Evolutionary conservation across 2,329 filamentous ascomycete genomes (phyloP).

Genomic region (Paecilomyces formosus): DNA sequence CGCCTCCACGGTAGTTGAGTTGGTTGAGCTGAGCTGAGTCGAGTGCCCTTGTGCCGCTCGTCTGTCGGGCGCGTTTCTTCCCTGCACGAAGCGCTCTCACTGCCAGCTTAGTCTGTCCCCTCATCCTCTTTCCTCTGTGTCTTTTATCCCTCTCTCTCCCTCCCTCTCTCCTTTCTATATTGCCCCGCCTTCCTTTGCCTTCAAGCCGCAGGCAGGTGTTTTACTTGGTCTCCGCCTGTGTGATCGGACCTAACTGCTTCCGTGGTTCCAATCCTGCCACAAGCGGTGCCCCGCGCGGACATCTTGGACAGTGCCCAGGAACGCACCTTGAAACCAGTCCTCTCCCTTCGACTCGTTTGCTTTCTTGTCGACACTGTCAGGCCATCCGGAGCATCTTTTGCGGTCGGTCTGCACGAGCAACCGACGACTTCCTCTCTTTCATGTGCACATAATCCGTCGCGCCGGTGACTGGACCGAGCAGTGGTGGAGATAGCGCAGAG

Average conservation of each 20-base stretch:
- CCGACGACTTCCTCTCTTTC: not conserved
- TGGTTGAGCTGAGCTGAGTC: not conserved
- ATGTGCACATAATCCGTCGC: not conserved
- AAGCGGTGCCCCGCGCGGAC: not conserved
- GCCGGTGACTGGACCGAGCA: not conserved
- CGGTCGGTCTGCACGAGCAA: not conserved
- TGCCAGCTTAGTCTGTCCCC: not conserved
- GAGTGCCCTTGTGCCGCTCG: not conserved
- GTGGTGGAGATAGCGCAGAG: not conserved
- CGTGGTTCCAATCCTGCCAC: not conserved
- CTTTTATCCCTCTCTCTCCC: not conserved
- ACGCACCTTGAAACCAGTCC: not conserved
- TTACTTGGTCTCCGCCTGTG: not conserved
- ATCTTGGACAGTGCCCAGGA: not conserved
- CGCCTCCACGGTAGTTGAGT: not conserved
- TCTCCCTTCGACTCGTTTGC: not conserved
- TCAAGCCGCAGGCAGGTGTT: not conserved
- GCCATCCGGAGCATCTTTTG: not conserved
- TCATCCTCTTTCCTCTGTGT: not conserved
- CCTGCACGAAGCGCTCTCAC: not conserved
- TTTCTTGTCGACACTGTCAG: not conserved
- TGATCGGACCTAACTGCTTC: not conserved
- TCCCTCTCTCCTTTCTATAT: not conserved
- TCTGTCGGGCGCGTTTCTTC: not conserved
- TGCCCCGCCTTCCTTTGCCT: not conserved